Conservation (phyloP, 345 rosid genomes). For the Citrus trifoliata region DNA sequence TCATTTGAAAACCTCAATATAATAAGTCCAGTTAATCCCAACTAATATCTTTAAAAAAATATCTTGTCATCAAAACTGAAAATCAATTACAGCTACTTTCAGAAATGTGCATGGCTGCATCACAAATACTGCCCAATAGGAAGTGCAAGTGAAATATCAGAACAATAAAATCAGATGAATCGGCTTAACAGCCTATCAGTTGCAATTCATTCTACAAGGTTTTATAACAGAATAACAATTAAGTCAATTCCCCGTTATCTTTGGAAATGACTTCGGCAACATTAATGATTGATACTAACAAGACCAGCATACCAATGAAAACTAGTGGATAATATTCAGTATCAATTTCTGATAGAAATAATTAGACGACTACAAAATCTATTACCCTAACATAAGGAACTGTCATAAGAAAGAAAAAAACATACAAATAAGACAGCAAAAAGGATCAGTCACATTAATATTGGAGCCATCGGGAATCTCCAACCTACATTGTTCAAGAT, state of each 20-base stretch:
- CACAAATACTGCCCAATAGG: not conserved
- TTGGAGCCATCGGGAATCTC: not conserved
- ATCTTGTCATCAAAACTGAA: not conserved
- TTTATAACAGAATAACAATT: not conserved
- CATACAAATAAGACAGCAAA: not conserved
- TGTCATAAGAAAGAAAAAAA: not conserved
- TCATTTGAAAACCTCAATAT: slow-evolving; percentile 2
- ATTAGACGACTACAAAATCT: not conserved
- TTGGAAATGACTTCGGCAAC: not conserved
- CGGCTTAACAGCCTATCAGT: not conserved
- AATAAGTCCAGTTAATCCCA: not conserved
- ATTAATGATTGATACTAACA: not conserved
- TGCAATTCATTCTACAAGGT: too few relatives aligned
- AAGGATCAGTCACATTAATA: not conserved
- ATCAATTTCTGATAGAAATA: not conserved
- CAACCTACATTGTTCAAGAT: not conserved
- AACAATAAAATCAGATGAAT: not conserved
- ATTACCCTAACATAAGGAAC: not conserved
- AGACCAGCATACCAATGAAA: not conserved
- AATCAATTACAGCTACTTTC: not conserved
- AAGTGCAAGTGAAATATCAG: not conserved
- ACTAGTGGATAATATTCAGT: not conserved
- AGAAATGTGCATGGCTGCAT: not conserved
- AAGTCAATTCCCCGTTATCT: not conserved
- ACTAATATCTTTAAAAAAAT: not conserved